A percentile compares a stretch with the other conserved stretches of the same genome.
Evolutionary conservation across 2,329 filamentous ascomycete species (phyloP).

Genomic region (Monilinia vaccinii-corymbosi): DNA sequence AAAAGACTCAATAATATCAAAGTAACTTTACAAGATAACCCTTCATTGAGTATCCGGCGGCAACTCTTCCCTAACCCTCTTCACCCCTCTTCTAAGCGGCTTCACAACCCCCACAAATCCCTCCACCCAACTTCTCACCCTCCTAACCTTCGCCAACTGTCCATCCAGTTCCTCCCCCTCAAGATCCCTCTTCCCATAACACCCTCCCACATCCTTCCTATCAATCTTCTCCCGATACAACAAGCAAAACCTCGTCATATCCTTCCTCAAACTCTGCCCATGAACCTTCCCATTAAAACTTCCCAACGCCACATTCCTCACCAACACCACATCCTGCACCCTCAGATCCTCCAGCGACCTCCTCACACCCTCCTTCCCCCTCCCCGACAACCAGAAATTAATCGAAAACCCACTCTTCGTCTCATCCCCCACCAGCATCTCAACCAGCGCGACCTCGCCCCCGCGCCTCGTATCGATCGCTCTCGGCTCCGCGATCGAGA

Average conservation of each 20-base stretch:
- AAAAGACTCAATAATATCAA: too few species aligned
- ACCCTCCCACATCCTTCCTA: conserved; percentile 42
- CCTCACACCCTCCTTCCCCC: conserved; percentile 22
- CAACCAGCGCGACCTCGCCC: conserved; percentile 55
- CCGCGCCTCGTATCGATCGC: conserved; percentile 57
- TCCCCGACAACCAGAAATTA: conserved; percentile 66
- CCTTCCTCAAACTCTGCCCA: conserved; percentile 68
- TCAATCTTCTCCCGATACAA: conserved; percentile 49
- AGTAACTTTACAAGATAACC: too few species aligned
- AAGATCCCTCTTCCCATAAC: conserved; percentile 47
- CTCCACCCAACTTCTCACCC: conserved; percentile 67
- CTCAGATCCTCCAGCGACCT: conserved; percentile 40
- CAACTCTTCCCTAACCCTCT: conserved; percentile 9
- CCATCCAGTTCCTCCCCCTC: conserved; percentile 30
- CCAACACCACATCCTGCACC: conserved; percentile 66
- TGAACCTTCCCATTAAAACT: conserved; percentile 71
- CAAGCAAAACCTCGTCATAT: conserved; percentile 60
- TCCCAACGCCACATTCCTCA: conserved; percentile 71
- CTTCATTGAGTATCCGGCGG: conserved; percentile 19
- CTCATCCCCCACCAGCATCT: conserved; percentile 77
- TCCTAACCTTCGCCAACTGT: conserved; percentile 53
- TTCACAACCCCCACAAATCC: conserved; percentile 49
- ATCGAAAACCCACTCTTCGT: conserved; percentile 72
- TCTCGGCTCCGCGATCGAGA: conserved; percentile 53
- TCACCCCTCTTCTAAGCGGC: background rate